phyloP scores from a whole-genome alignment of 306 rosid species.

The Alnus glutinosa region DNA sequence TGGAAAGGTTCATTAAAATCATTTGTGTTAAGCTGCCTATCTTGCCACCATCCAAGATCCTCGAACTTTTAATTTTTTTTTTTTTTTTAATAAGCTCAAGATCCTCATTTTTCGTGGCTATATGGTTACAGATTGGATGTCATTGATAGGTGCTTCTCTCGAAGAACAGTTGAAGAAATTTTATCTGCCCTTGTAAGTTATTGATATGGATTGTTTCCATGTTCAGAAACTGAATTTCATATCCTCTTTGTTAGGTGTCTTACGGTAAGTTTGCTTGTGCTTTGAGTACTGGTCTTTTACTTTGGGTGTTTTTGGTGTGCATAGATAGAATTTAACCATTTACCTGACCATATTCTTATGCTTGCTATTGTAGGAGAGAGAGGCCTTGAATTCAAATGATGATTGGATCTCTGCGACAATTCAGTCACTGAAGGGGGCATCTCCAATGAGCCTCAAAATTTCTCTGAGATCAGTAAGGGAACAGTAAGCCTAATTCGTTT shows the following conservation, averaged over 20 bases:
- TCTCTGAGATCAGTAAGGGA: constrained; percentile 69
- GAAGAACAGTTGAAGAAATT: constrained; percentile 70
- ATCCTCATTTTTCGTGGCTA: constrained; percentile 15
- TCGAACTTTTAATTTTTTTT: background rate
- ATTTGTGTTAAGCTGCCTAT: background rate
- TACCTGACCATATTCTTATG: constrained; percentile 26
- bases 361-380: constrained; percentile 56
- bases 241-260: background rate
- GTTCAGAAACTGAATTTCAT: background rate
- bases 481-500: constrained; percentile 19
- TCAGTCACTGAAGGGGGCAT: constrained; percentile 67
- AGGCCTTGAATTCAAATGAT: constrained; percentile 44
- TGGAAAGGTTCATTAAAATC: background rate
- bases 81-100: background rate
- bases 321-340: constrained; percentile 10
- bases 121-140: constrained; percentile 56
- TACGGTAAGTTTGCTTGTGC: background rate
- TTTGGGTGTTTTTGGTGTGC: constrained; percentile 15
- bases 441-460: constrained; percentile 85
- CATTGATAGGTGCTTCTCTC: constrained; percentile 83
- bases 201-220: constrained; percentile 15
- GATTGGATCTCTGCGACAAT: constrained; percentile 67
- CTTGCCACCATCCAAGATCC: background rate
- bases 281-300: background rate
- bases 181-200: constrained; percentile 75